These are phyloP conservation scores for Alternaria viburni DNA, from an alignment of 2,329 filamentous ascomycete species.

Conservation along the genomic window DNA sequence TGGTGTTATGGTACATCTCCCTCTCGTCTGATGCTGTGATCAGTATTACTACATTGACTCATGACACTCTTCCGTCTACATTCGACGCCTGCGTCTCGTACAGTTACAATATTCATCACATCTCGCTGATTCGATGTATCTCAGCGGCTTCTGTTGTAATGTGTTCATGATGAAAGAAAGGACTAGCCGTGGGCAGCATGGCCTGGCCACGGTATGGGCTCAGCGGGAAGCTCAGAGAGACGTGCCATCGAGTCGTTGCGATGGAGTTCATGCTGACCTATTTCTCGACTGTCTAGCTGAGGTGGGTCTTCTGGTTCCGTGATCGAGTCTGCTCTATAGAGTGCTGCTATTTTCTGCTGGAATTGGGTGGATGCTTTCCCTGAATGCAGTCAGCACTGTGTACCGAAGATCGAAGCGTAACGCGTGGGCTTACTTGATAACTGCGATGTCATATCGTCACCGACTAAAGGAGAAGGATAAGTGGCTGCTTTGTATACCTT, in stretches of 20 bases:
- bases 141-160: background rate
- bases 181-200: background rate
- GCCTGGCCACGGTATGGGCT: slow-evolving; percentile 9
- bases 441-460: slow-evolving; percentile 33
- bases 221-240: slow-evolving; percentile 14
- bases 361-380: background rate
- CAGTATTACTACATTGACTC: background rate
- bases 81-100: background rate
- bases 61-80: background rate
- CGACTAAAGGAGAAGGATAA: slow-evolving; percentile 30
- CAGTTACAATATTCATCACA: background rate
- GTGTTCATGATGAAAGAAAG: background rate
- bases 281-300: slow-evolving; percentile 14
- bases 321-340: slow-evolving; percentile 10
- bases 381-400: background rate
- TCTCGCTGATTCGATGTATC: background rate
- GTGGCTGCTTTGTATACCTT: slow-evolving; percentile 30
- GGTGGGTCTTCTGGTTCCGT: slow-evolving; percentile 7
- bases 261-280: background rate
- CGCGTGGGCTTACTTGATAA: background rate
- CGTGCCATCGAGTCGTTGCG: background rate
- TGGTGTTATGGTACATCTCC: no score
- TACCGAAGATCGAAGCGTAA: background rate
- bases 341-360: background rate
- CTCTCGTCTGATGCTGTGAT: background rate